Percentiles rank a stretch among this genome's conserved stretches.
Conservation (phyloP, 1,139 yeast genomes). For the Debaryomycetaceae sp. region DNA sequence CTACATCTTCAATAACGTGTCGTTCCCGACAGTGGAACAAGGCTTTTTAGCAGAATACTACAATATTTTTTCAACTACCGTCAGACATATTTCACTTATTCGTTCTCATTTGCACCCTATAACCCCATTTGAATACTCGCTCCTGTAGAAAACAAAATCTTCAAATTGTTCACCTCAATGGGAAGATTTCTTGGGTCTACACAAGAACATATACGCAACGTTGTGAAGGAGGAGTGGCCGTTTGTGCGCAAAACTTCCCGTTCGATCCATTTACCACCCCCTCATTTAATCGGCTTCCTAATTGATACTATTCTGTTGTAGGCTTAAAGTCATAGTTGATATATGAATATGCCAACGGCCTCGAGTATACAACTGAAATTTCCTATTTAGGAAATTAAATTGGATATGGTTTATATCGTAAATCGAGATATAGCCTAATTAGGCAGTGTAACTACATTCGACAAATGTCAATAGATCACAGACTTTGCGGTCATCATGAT, state of each 20-base stretch:
- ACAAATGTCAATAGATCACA: neutral
- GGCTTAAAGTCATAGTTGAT: neutral
- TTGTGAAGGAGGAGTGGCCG: neutral
- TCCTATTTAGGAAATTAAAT: slow-evolving; percentile 17
- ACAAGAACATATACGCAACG: too few species aligned
- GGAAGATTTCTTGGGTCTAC: too few species aligned
- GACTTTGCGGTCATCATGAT: neutral
- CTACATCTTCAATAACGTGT: too few species aligned
- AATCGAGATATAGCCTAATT: slow-evolving; percentile 12
- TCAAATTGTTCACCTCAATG: too few species aligned
- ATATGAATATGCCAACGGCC: neutral
- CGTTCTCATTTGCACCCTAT: too few species aligned
- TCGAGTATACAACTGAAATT: slow-evolving; percentile 2
- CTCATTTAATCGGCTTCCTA: neutral
- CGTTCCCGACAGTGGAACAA: too few species aligned
- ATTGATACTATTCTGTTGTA: neutral
- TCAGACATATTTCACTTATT: too few species aligned
- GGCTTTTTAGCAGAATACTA: too few species aligned
- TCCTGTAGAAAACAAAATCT: too few species aligned
- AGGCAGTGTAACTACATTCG: slow-evolving; percentile 13
- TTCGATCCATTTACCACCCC: neutral
- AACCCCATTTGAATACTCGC: too few species aligned
- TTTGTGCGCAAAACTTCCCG: neutral
- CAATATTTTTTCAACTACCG: too few species aligned
- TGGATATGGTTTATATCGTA: slow-evolving; percentile 1